Base-by-base conservation (phyloP, 208 protist genomes). In the Acanthamoeba lenticulata region DNA sequence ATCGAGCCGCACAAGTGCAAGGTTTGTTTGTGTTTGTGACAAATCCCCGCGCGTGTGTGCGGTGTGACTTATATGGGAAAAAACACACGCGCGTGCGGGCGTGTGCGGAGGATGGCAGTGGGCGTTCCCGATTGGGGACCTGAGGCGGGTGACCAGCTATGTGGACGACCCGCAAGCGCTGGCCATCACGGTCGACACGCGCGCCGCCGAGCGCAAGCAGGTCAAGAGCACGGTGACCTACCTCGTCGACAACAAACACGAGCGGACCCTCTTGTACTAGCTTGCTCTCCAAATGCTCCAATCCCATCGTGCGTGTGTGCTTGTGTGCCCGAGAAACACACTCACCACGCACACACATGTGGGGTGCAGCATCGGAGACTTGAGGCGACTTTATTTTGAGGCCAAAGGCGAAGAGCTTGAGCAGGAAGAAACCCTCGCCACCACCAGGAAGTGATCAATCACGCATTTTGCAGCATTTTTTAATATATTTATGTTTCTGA, bases 1-100 rank as follows among this genome's bases (percentile, higher is more conserved):
- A 67, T 90, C 0, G 83, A 90, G 32, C 83, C 83, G 0, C 44
- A 90, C 19, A 90, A 90, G 52, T 90, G 83, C 49, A 90, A 90
- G 83, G 83, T 65, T 11, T 13, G 21, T 19, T 29, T 55, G 11
- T 77, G 36, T 62, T 62, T 62, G 19, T 62, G n/a, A n/a, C n/a
- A n/a, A n/a, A n/a, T n/a, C n/a, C n/a, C n/a, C n/a, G n/a, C n/a
- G n/a, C n/a, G n/a, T n/a, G n/a, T n/a, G n/a, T n/a, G n/a, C n/a
- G n/a, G n/a, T n/a, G n/a, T n/a, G n/a, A n/a, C n/a, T n/a, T n/a
- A n/a, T n/a, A n/a, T n/a, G n/a, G 9, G 45, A 19, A 15, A 19
- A 5, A 15, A 19, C 1, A 52, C 45, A 52, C n/a, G n/a, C 45
- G 2, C 17, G 3, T 32, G 13, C 9, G 29, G 21, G 49, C 4